phyloP scores from a whole-genome alignment of 352 stramenopile genomes.

The Aphanomyces cochlioides region DNA sequence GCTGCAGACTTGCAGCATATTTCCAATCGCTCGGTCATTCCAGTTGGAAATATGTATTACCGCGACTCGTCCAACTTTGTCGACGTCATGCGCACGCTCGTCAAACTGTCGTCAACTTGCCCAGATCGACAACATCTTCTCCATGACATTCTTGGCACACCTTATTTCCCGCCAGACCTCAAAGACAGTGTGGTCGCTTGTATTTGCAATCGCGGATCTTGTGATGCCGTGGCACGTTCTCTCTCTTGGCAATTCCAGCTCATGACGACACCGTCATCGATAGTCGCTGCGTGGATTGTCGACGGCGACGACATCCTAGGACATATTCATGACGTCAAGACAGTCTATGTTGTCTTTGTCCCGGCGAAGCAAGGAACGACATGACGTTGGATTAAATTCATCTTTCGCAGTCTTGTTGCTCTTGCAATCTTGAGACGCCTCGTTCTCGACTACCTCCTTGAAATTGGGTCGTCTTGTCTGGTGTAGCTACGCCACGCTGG shows the following conservation, averaged over 20 bases:
- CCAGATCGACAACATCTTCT: not conserved
- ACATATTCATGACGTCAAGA: too few relatives aligned
- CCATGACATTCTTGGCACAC: not conserved
- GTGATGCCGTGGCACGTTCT: not conserved
- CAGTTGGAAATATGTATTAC: not conserved
- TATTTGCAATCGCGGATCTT: not conserved
- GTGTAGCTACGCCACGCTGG: not conserved
- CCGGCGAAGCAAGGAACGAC: not conserved
- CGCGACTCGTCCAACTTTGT: not conserved
- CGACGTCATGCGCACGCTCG: not conserved
- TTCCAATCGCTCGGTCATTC: not conserved
- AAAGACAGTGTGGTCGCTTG: not conserved
- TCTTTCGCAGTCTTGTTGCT: not conserved
- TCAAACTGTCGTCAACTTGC: not conserved
- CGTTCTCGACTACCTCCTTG: not conserved
- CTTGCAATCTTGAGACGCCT: not conserved
- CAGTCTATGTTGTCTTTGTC: not conserved
- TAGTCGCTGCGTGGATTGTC: not conserved
- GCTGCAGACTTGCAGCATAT: not conserved
- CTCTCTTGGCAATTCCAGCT: not conserved
- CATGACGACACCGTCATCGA: not conserved
- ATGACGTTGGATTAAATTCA: not conserved
- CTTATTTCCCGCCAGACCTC: conserved; percentile 2
- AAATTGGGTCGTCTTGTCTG: not conserved
- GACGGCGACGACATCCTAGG: not conserved